phyloP scores from a whole-genome alignment of 352 stramenopile genomes.

The Phytophthora cajani region DNA sequence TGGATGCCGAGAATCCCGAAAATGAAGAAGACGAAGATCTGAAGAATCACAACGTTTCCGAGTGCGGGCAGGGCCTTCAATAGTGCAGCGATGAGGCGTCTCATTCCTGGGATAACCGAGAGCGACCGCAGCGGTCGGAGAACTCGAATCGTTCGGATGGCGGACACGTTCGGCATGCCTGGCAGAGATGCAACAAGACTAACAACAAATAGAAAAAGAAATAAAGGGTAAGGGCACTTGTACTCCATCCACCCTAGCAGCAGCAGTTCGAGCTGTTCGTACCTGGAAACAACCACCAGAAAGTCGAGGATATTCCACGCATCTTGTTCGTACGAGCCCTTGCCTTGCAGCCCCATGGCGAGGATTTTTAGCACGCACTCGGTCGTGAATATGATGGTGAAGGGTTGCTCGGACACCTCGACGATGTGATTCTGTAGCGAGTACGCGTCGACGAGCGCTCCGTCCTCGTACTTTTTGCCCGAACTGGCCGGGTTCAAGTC shows the following conservation, averaged over 20 bases:
- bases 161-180: slow-evolving; percentile 79
- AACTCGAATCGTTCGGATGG: slow-evolving; percentile 88
- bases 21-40: slow-evolving; percentile 93
- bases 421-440: slow-evolving; percentile 69
- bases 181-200: slow-evolving; percentile 66
- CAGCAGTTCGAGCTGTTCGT: not conserved
- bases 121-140: slow-evolving; percentile 90
- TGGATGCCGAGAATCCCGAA: slow-evolving; percentile 93
- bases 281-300: slow-evolving; percentile 90
- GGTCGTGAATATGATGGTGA: slow-evolving; percentile 88
- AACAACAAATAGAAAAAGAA: not conserved
- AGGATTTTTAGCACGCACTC: slow-evolving; percentile 94
- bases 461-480: slow-evolving; percentile 47
- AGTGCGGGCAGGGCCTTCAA: slow-evolving; percentile 88
- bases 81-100: slow-evolving; percentile 80
- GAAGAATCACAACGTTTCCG: slow-evolving; percentile 88
- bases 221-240: not conserved
- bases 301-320: slow-evolving; percentile 94
- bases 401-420: slow-evolving; percentile 79
- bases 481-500: slow-evolving; percentile 67
- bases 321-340: slow-evolving; percentile 83
- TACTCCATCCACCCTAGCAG: not conserved
- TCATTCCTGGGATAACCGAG: slow-evolving; percentile 85
- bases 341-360: slow-evolving; percentile 75
- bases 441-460: slow-evolving; percentile 45